Evolutionary conservation across 75 land plant genomes (phyloP).

Genomic region (Isoetes taiwanensis): DNA sequence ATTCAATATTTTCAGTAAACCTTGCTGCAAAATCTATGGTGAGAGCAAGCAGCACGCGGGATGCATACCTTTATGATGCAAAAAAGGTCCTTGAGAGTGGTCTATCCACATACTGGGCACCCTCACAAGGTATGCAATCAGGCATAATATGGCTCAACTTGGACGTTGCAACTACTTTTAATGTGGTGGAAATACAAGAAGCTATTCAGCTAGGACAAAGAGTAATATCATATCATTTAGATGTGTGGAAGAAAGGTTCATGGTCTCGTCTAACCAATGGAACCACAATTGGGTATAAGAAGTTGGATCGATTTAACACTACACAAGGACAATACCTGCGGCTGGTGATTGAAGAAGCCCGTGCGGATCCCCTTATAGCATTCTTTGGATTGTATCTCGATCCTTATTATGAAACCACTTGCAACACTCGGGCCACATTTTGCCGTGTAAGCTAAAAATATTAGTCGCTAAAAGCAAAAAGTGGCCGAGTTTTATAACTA

Average conservation of each 20-base stretch:
- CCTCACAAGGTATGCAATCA: conserved; percentile 21
- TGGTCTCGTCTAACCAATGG: conserved; percentile 34
- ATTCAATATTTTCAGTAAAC: conserved; percentile 44
- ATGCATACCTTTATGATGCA: conserved; percentile 35
- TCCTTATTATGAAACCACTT: neutral
- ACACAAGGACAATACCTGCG: conserved; percentile 24
- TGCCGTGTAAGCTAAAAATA: too few species aligned
- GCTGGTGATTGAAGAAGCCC: conserved; percentile 43
- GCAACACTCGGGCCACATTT: too few species aligned
- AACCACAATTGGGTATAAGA: conserved; percentile 81
- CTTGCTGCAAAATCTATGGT: conserved; percentile 30
- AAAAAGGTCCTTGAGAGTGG: conserved; percentile 42
- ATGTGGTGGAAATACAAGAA: conserved; percentile 74
- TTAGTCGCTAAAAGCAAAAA: too few species aligned
- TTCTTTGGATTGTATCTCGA: conserved; percentile 57
- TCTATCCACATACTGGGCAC: conserved; percentile 69
- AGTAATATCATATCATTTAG: conserved; percentile 39
- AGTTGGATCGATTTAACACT: conserved; percentile 41
- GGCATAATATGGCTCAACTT: conserved; percentile 38
- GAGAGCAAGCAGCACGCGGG: conserved; percentile 58
- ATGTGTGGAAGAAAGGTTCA: conserved; percentile 18
- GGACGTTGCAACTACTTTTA: conserved; percentile 31
- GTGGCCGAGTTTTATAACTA: too few species aligned
- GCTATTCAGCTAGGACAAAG: conserved; percentile 77
- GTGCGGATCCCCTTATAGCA: conserved; percentile 55